phyloP scores from a whole-genome alignment of 768 basidiomycete genomes.

The Trametes coccinea region DNA sequence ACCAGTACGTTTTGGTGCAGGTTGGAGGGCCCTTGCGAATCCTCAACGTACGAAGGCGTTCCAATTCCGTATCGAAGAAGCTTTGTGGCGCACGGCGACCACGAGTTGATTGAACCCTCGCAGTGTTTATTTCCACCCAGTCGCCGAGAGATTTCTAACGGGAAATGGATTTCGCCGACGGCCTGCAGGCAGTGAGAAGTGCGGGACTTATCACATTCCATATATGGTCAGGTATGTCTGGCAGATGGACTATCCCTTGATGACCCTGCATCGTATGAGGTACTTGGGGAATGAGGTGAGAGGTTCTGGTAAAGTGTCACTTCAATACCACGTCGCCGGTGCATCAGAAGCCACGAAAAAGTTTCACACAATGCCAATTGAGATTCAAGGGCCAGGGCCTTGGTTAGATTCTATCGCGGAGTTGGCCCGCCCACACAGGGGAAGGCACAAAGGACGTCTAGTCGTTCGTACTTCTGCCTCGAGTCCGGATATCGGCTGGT shows the following conservation, averaged over 20 bases:
- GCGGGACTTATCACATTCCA: conserved; percentile 9
- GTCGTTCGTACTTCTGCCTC: background rate
- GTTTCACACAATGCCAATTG: conserved; percentile 18
- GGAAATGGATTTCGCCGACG: conserved; percentile 19
- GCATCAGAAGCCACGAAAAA: conserved; percentile 13
- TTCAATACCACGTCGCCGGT: conserved; percentile 4
- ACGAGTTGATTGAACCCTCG: conserved; percentile 20
- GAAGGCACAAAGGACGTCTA: conserved; percentile 12
- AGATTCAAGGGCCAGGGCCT: conserved; percentile 14
- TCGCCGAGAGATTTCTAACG: conserved; percentile 9
- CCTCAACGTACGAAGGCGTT: conserved; percentile 3
- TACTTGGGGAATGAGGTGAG: conserved; percentile 17
- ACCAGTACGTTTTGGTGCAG: background rate
- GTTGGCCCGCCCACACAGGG: background rate
- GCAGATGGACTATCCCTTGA: conserved; percentile 15
- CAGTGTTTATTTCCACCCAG: conserved; percentile 13
- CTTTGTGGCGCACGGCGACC: conserved; percentile 23
- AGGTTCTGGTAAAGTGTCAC: conserved; percentile 17
- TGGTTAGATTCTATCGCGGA: conserved; percentile 2
- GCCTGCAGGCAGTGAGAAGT: conserved; percentile 6
- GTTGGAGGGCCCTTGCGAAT: conserved; percentile 1
- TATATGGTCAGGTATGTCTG: conserved; percentile 15
- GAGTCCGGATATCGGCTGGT: conserved; percentile 5
- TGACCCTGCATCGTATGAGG: conserved; percentile 25
- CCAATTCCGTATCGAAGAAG: conserved; percentile 12